Percentiles rank a stretch among this genome's conserved stretches.
Evolutionary conservation across 1,139 yeast species (phyloP).

Genomic region (Lodderomyces parapsilosis): DNA sequence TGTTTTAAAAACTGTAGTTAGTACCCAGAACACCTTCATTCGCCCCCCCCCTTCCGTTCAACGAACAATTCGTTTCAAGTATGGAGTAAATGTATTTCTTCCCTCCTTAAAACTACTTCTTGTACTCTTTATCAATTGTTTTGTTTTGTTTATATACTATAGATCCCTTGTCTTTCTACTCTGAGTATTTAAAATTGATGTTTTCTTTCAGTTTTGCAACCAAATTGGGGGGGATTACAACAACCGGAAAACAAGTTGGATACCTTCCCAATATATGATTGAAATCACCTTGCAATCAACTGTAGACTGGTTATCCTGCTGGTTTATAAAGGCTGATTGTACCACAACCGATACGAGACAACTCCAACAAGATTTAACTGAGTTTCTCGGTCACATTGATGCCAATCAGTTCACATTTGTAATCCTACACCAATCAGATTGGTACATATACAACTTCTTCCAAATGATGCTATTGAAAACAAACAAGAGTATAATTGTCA

Average conservation of each 20-base stretch:
- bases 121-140: neutral
- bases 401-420: constrained; percentile 4
- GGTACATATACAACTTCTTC: constrained; percentile 9
- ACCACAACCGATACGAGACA: constrained; percentile 1
- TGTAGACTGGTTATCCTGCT: constrained; percentile 10
- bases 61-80: no score
- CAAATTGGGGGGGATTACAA: no score
- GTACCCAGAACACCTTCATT: no score
- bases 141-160: no score
- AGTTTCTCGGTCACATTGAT: constrained; percentile 4
- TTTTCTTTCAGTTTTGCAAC: constrained; percentile 9
- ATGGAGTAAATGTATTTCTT: no score
- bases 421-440: constrained; percentile 4
- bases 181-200: neutral
- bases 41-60: no score
- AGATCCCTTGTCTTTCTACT: no score
- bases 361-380: constrained; percentile 2
- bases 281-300: constrained; percentile 5
- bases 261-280: no score
- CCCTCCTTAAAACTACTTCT: neutral
- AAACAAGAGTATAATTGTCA: constrained; percentile 4
- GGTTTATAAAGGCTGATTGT: constrained; percentile 5
- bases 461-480: constrained; percentile 9
- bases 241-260: no score
- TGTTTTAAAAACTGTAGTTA: no score